These are phyloP conservation scores for Podila epicladia DNA, from an alignment of 192 early-diverging fungal genomes.

Conservation along the genomic window DNA sequence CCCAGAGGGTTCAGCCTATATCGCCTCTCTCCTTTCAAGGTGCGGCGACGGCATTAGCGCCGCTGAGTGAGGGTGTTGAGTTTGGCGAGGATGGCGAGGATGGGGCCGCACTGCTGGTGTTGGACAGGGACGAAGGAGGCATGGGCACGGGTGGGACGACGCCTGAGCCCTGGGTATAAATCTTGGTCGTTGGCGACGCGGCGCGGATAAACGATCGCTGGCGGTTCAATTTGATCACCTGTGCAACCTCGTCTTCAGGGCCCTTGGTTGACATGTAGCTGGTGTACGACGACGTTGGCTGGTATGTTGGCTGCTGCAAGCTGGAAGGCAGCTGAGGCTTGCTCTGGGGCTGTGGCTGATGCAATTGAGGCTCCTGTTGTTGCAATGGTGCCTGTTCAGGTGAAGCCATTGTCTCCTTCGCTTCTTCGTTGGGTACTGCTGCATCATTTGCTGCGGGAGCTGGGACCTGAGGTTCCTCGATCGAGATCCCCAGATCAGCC, in stretches of 20 bases:
- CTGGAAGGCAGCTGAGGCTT: slow-evolving; percentile 11
- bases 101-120: neutral
- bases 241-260: slow-evolving; percentile 31
- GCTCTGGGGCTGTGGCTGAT: slow-evolving; percentile 7
- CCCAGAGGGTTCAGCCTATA: no score
- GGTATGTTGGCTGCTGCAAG: slow-evolving; percentile 28
- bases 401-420: no score
- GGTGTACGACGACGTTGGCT: slow-evolving; percentile 32
- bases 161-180: slow-evolving; percentile 38
- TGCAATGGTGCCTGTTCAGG: slow-evolving; percentile 7
- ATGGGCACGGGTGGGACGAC: slow-evolving; percentile 36
- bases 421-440: no score
- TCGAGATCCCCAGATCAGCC: slow-evolving; percentile 29
- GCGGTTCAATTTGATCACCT: slow-evolving; percentile 40
- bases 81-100: neutral
- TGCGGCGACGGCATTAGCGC: no score
- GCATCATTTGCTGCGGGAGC: no score
- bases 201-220: slow-evolving; percentile 38
- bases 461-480: slow-evolving; percentile 12
- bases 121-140: neutral
- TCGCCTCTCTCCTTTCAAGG: no score
- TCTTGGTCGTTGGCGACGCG: slow-evolving; percentile 43
- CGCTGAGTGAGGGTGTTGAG: neutral
- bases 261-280: neutral
- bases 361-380: slow-evolving; percentile 20